Evolutionary conservation across 768 basidiomycete species (phyloP), one percentile per base, ranked within the genome.

Genomic region (Russula foetens): DNA sequence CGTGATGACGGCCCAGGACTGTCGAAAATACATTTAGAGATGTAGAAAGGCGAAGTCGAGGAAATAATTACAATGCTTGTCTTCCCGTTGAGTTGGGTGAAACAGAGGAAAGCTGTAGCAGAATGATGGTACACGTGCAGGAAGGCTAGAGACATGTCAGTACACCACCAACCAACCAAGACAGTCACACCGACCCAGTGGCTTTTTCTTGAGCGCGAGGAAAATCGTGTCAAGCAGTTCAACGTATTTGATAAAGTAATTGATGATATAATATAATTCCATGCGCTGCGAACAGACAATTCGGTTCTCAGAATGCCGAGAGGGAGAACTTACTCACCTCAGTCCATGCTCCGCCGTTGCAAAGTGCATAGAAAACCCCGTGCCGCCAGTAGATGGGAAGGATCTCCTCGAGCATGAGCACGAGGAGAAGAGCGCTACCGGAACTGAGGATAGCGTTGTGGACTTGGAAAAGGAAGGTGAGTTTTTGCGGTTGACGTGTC

Each of bases 101-200:
- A 98, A 76, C 97, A 98, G 59, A 99, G 78, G 63, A 98, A 75
- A 61, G 96, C 96, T 60, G 97, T 98, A 19, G 96, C 97, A 59
- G 97, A 92, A 78, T 99, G 97, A 74, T 98, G 97, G 80, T 97
- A 98, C 64, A 99, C 96, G 74, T 98, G 97, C 63, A 99, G 77
- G 77, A 99, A 98, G 67, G 92, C 94, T 95, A 44, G 45, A 53
- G 53, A 64, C 6, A 21, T n/a, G 53, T 43, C 29, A 47, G 33
- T 38, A 59, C 14, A 41, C 51, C 39, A 38, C 44, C 56, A 43
- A 29, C 46, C 23, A 58, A 9, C 29, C 23, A 6, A 43, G 48
- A 15, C 7, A 12, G 21, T 48, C n/a, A 48, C 24, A 75, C 85
- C 62, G 70, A 95, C 94, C 90, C 52, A 99, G 80, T 17, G 92